Conservation (phyloP, 2,329 filamentous ascomycete species). For the Ceratocystis variospora region DNA sequence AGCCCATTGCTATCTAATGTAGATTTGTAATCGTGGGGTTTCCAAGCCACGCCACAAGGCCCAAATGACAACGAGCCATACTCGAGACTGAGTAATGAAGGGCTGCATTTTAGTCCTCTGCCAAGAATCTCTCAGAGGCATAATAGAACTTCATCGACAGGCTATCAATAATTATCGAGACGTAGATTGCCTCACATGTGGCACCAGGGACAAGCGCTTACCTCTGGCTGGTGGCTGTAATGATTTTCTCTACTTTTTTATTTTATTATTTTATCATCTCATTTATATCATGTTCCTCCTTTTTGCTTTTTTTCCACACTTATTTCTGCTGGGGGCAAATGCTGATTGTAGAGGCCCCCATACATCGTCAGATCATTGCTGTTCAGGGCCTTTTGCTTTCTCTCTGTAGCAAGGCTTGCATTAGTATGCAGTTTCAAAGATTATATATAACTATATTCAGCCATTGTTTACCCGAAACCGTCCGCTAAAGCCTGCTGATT, state of each 20-base stretch:
- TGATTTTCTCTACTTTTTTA: background rate
- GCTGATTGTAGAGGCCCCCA: too few species aligned
- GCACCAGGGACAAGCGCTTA: background rate
- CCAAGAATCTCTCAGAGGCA: background rate
- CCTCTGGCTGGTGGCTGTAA: background rate
- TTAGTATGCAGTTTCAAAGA: too few species aligned
- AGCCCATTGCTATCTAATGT: background rate
- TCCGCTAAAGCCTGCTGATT: background rate
- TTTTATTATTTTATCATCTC: background rate
- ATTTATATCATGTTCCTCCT: background rate
- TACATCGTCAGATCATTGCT: too few species aligned
- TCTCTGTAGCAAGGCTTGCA: too few species aligned
- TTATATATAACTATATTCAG: background rate
- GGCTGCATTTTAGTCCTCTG: background rate
- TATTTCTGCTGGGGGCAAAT: background rate
- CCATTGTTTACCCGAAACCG: background rate
- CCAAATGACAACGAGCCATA: background rate
- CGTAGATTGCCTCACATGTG: background rate
- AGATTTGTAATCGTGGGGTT: background rate
- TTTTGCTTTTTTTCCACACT: conserved; percentile 4
- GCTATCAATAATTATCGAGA: background rate
- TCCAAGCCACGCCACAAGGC: background rate
- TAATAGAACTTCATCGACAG: background rate
- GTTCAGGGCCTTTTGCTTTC: too few species aligned
- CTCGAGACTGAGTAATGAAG: background rate